Evolutionary conservation across 768 basidiomycete species (phyloP), one percentile per base, ranked within the genome.

Genomic region (Baorangia bicolor): DNA sequence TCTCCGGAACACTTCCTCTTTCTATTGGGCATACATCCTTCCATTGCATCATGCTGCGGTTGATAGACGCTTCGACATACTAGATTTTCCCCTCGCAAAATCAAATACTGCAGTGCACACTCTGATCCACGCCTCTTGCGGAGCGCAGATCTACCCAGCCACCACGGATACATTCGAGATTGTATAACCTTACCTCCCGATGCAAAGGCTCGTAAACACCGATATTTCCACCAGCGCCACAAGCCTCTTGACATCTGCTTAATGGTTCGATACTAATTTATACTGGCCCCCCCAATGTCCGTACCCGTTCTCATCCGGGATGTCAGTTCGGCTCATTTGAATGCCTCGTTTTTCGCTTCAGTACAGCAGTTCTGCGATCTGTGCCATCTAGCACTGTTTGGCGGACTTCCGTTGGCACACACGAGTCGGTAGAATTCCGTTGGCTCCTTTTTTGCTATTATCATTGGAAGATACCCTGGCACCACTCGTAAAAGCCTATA

Each of bases 231-330:
- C 60, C 34, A 20, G n/a, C 8, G 6, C 46, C 25, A 12, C 23
- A 10, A 23, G 30, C n/a, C 34, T 25, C 42, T 31, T n/a, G 31
- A 16, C 31, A 23, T 40, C 23, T 35, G 11, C 48, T 2, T 14
- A 2, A 43, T 25, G 21, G n/a, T 34, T 31, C 35, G 2, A 27
- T 50, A 30, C 23, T 10, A 38, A 33, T 31, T 38, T 1, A n/a
- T 18, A 49, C 3, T 11, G 20, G 14, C 55, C 47, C 7, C 7
- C 35, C 51, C 25, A 43, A 54, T 42, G 13, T 82, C 88, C 55
- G 2, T 12, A 10, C 9, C 27, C 9, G 25, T 18, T 27, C 42
- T 23, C 2, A 12, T 13, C 18, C 27, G 43, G 1, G 6, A 18
- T 4, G 7, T 9, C 23, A n/a, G 4, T 6, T 12, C 21, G 3